phyloP scores from a whole-genome alignment of 495 filamentous ascomycete species.

The Podospora tetraspora region DNA sequence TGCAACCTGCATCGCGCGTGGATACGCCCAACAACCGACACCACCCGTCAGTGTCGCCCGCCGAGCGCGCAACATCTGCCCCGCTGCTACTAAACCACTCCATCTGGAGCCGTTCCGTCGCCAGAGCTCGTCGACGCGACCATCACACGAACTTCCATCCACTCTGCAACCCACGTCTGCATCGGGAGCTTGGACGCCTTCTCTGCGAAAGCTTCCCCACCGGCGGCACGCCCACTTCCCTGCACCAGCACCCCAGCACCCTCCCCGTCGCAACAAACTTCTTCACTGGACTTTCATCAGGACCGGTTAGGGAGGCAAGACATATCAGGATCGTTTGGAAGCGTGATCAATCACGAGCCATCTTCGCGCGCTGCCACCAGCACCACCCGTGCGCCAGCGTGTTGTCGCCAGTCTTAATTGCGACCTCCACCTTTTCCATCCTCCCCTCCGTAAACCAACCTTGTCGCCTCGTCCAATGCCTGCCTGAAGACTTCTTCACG shows the following conservation, averaged over 20 bases:
- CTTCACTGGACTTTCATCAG: background rate
- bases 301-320: background rate
- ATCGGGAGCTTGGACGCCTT: background rate
- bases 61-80: background rate
- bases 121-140: background rate
- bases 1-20: background rate
- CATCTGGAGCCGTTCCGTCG: background rate
- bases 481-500: constrained; percentile 27
- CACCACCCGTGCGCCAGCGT: background rate
- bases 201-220: background rate
- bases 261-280: background rate
- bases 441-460: constrained; percentile 25
- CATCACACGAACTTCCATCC: background rate
- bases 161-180: background rate
- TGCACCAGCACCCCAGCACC: background rate
- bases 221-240: background rate
- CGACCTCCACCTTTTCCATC: constrained; percentile 6
- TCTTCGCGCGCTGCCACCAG: background rate
- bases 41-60: background rate
- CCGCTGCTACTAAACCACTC: background rate
- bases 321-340: background rate
- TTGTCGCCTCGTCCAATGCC: constrained; percentile 24
- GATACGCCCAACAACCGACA: background rate
- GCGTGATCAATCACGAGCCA: background rate
- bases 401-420: background rate